Conservation (phyloP, 2,329 filamentous ascomycete species). For the Geosmithia putterillii region DNA sequence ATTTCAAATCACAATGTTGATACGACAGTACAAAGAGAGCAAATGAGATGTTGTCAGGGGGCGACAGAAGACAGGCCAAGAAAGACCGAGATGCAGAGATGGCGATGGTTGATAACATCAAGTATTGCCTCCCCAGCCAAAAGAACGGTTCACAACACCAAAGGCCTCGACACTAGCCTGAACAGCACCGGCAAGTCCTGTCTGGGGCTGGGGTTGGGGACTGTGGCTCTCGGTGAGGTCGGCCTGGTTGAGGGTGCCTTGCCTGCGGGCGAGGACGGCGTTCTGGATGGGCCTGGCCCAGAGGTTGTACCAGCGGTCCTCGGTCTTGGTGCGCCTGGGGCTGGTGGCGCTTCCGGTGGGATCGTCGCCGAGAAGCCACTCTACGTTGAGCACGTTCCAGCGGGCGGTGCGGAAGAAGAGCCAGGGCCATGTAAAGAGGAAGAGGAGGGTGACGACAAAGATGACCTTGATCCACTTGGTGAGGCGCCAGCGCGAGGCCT, state of each 20-base stretch:
- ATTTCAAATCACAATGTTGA: too few species aligned
- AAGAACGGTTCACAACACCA: conserved; percentile 37
- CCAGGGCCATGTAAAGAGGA: conserved; percentile 59
- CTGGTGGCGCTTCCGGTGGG: conserved; percentile 16
- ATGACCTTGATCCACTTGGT: conserved; percentile 51
- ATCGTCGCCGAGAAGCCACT: conserved; percentile 32
- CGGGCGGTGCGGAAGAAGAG: conserved; percentile 55
- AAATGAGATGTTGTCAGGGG: too few species aligned
- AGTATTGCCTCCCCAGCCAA: conserved; percentile 34
- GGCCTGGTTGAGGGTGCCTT: conserved; percentile 41
- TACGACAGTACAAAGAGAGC: too few species aligned
- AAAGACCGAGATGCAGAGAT: neutral
- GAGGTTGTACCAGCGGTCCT: conserved; percentile 48
- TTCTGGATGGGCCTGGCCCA: conserved; percentile 49
- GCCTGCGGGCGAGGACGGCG: conserved; percentile 44
- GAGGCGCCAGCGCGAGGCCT: conserved; percentile 52
- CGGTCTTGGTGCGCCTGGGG: conserved; percentile 28
- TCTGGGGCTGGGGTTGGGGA: conserved; percentile 17
- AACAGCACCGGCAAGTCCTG: conserved; percentile 29
- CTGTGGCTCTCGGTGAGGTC: conserved; percentile 32
- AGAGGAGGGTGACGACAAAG: conserved; percentile 54
- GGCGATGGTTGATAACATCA: conserved; percentile 2
- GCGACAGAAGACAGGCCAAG: neutral
- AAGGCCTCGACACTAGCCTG: conserved; percentile 36
- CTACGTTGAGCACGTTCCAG: conserved; percentile 49